Evolutionary conservation across 2,329 filamentous ascomycete genomes (phyloP), one percentile per base, ranked within the genome.

Genomic region (Orbilia quercus): DNA sequence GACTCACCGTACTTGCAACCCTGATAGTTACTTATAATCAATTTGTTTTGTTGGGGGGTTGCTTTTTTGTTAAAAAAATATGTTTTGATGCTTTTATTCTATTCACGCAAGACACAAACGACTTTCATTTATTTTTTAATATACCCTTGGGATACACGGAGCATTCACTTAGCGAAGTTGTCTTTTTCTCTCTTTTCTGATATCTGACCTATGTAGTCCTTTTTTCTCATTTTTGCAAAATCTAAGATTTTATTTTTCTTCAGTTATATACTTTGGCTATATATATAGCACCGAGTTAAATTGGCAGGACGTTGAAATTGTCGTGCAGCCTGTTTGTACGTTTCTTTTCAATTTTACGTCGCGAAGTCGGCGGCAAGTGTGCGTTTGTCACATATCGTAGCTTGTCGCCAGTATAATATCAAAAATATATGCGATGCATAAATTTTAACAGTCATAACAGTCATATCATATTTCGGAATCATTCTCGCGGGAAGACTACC

Each of bases 61-160:
- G 40, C 34, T 20, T 28, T 38, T 31, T 31, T 31, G n/a, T n/a
- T n/a, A n/a, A n/a, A 31, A 31, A 31, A 31, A 31, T 5, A 20
- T 28, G 51, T 28, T 55, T 42, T 22, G 14, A 16, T 16, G 58
- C 38, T 60, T 42, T 59, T 23, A 38, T 40, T 53, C 36, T 18
- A 22, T 34, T 14, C n/a, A n/a, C 45, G 12, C 23, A 71, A 28
- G 36, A 65, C 50, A 34, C 54, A 62, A 50, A 25, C 60, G 47
- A 73, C 69, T 66, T 62, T 73, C 69, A 38, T 73, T 72, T 55
- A 73, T 44, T 22, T 5, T 9, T 31, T 31, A n/a, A 73, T 73
- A 73, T 73, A 73, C 69, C 69, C 69, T 66, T 60, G 69, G 69
- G 69, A 73, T 73, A 73, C 60, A 73, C 55, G 69, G 69, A 73